These are phyloP conservation scores for Chalaropsis ovoidea DNA, from an alignment of 2,329 filamentous ascomycete genomes.

Conservation along the genomic window DNA sequence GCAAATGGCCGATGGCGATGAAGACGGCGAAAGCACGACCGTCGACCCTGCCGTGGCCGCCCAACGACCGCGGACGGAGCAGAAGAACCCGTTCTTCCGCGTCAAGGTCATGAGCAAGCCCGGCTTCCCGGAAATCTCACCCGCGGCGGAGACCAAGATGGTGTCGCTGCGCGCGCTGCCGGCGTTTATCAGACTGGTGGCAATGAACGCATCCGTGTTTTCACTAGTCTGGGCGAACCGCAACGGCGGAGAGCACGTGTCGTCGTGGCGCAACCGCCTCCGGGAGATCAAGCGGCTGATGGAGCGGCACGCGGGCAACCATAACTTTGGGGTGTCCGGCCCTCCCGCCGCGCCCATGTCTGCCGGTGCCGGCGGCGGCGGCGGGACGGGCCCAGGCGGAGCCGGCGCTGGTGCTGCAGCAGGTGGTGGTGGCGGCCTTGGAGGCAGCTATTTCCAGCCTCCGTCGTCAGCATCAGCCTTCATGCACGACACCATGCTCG, in stretches of 20 bases:
- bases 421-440: conserved; percentile 30
- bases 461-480: conserved; percentile 22
- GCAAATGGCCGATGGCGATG: conserved; percentile 28
- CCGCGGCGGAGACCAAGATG: conserved; percentile 80
- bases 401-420: conserved; percentile 16
- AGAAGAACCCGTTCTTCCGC: conserved; percentile 58
- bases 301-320: conserved; percentile 50
- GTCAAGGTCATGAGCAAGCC: conserved; percentile 82
- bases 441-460: conserved; percentile 28
- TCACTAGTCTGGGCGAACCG: conserved; percentile 77
- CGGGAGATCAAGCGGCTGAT: conserved; percentile 74
- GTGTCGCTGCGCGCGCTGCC: conserved; percentile 74
- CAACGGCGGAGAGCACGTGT: conserved; percentile 70
- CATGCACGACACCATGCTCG: conserved; percentile 26
- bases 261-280: conserved; percentile 79
- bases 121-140: conserved; percentile 84
- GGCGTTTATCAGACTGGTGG: conserved; percentile 74
- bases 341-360: conserved; percentile 29
- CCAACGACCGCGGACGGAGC: conserved; percentile 21
- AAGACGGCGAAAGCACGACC: neutral
- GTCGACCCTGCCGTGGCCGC: neutral
- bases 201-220: conserved; percentile 89
- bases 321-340: conserved; percentile 32
- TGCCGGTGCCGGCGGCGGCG: conserved; percentile 30
- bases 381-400: conserved; percentile 28